Conservation (phyloP, 306 rosid genomes). For the Rosa chinensis region DNA sequence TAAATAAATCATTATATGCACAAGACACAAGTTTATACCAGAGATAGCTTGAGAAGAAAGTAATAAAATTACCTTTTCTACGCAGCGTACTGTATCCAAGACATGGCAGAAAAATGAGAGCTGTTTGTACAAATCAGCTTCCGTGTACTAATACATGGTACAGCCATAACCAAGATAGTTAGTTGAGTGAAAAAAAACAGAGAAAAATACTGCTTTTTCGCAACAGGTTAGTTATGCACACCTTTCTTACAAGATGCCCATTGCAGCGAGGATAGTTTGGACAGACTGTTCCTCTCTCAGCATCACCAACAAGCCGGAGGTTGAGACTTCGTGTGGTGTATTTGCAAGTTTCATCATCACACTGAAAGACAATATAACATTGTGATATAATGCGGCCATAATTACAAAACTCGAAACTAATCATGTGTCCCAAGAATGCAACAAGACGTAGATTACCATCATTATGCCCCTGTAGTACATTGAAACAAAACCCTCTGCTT, state of each 20-base stretch:
- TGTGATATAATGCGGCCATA: neutral
- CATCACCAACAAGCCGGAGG: conserved; percentile 74
- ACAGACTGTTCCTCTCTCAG: conserved; percentile 94
- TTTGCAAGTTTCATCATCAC: conserved; percentile 94
- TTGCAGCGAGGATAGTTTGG: conserved; percentile 90
- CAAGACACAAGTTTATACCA: neutral
- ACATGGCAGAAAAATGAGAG: conserved; percentile 75
- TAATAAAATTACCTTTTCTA: conserved; percentile 63
- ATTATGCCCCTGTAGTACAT: conserved; percentile 70
- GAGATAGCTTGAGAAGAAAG: neutral
- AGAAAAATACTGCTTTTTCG: neutral
- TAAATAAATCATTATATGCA: neutral
- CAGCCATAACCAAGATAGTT: neutral
- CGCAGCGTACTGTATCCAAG: conserved; percentile 58
- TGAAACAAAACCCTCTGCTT: conserved; percentile 66
- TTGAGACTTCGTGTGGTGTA: conserved; percentile 69
- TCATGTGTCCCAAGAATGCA: conserved; percentile 6
- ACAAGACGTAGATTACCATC: conserved; percentile 50
- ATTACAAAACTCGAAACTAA: neutral
- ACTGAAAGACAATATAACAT: conserved; percentile 46
- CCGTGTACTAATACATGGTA: conserved; percentile 63
- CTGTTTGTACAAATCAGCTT: conserved; percentile 80
- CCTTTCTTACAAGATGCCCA: conserved; percentile 78
- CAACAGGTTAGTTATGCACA: conserved; percentile 32
- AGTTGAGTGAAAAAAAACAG: neutral